phyloP scores from a whole-genome alignment of 805 yeast species.

The Pichia deserticola region DNA sequence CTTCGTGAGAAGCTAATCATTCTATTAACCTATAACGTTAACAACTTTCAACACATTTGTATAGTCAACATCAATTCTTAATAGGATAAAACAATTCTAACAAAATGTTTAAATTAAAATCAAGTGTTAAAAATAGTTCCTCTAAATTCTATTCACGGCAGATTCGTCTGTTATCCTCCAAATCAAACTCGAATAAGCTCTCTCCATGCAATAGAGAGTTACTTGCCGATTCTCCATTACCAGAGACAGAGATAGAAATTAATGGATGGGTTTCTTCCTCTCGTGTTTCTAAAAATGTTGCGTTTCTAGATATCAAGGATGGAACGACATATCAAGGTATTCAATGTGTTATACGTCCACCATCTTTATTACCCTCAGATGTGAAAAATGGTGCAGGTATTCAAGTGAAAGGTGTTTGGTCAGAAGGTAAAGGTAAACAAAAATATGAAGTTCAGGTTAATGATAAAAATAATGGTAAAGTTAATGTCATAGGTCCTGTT shows the following conservation, averaged over 20 bases:
- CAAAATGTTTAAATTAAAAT: too few relatives aligned
- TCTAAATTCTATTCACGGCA: neutral
- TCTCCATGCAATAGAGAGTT: slow-evolving; percentile 25
- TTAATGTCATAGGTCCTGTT: slow-evolving; percentile 55
- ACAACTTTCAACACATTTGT: too few relatives aligned
- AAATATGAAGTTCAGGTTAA: slow-evolving; percentile 42
- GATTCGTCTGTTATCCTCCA: neutral
- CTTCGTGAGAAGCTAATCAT: too few relatives aligned
- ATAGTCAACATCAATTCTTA: too few relatives aligned
- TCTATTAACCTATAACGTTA: too few relatives aligned
- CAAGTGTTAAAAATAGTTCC: neutral
- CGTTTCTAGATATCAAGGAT: slow-evolving; percentile 75
- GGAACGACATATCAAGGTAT: slow-evolving; percentile 56
- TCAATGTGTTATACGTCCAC: slow-evolving; percentile 46
- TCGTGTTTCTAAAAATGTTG: slow-evolving; percentile 64
- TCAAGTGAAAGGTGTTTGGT: slow-evolving; percentile 28
- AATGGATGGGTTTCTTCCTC: slow-evolving; percentile 74
- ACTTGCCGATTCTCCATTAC: slow-evolving; percentile 28
- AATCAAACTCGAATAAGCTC: slow-evolving; percentile 2
- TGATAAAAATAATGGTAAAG: slow-evolving; percentile 20
- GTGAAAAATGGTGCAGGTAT: slow-evolving; percentile 34
- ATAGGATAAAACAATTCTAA: too few relatives aligned
- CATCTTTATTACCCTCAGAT: slow-evolving; percentile 23
- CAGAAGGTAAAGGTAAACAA: slow-evolving; percentile 43
- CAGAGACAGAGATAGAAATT: slow-evolving; percentile 35